Percentiles rank a stretch among this genome's conserved stretches.
Conservation (phyloP, 1,284 basidiomycete species). For the Rhodotorula sp. region DNA sequence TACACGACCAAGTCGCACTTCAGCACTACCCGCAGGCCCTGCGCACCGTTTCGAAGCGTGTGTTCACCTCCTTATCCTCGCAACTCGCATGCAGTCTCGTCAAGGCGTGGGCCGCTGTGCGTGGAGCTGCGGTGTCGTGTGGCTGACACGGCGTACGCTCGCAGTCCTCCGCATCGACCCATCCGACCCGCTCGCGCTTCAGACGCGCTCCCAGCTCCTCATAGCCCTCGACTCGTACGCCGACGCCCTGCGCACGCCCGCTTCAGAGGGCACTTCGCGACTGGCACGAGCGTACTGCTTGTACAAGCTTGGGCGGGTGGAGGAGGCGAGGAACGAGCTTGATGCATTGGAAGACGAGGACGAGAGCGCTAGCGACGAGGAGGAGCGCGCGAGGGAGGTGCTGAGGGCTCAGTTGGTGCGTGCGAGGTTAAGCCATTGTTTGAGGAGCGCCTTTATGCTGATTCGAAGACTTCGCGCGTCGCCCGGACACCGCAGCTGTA, state of each 20-base stretch:
- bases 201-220: slow-evolving; percentile 39
- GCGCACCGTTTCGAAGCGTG: slow-evolving; percentile 22
- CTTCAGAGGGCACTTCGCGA: neutral
- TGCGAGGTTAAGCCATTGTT: neutral
- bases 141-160: no score
- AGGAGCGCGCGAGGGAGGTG: slow-evolving; percentile 28
- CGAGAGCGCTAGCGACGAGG: slow-evolving; percentile 7
- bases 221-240: slow-evolving; percentile 40
- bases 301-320: slow-evolving; percentile 39
- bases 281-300: slow-evolving; percentile 33
- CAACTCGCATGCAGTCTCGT: neutral
- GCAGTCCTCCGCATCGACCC: slow-evolving; percentile 40
- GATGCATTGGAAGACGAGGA: slow-evolving; percentile 4
- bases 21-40: slow-evolving; percentile 20
- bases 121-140: no score
- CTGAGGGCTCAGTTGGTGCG: slow-evolving; percentile 43
- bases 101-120: no score
- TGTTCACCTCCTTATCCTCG: neutral
- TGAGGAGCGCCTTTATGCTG: neutral
- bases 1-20: slow-evolving; percentile 32
- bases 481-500: slow-evolving; percentile 31
- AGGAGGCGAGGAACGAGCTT: slow-evolving; percentile 27
- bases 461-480: neutral
- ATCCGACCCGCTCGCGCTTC: slow-evolving; percentile 26
- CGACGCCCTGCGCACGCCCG: slow-evolving; percentile 3